Evolutionary conservation across 164 flowering plant genomes (phyloP), one percentile per base, ranked within the genome.

Genomic region (Umbellularia californica): DNA sequence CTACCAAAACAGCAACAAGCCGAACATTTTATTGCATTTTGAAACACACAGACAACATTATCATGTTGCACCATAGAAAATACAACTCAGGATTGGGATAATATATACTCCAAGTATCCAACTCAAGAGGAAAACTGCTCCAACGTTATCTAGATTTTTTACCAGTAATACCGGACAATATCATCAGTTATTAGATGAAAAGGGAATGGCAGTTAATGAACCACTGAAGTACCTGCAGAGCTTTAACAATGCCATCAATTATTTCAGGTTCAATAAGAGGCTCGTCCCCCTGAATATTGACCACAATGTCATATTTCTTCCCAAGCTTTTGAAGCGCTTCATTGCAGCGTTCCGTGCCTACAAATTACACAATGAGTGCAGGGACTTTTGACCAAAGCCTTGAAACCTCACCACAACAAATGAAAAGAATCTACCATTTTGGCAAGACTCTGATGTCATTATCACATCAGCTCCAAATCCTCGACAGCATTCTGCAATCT

Each of bases 251-350:
- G 60, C 91, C 95, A 86, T 94, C 98, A 73, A 96, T 93, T 65
- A 96, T 90, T 84, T 96, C 97, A 52, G 99, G 99, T 82, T 96
- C 98, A 80, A 92, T 87, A 65, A 96, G 95, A 79, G 99, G 99
- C 80, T 96, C 98, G 79, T 94, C 98, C 30, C 98, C 99, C 76
- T 94, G 99, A 79, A 96, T 96, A 79, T 96, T 96, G 65, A 96
- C 99, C 73, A 94, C 98, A 81, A 96, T 79, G 74, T 96, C 98
- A 83, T 90, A 95, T 73, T 90, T 88, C 82, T 89, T 88, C 58
- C 76, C 84, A 71, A 95, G 93, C 84, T 92, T 95, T 74, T 86
- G 79, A 25, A 91, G 92, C 66, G 97, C 97, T 85, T 95, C 98
- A 84, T 82, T 91, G 83, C 99, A 95, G 15, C 99, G 88, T 77